Evolutionary conservation across 371 early-diverging fungal species (phyloP), one percentile per base, ranked within the genome.

Genomic region (Chytridiales sp.): DNA sequence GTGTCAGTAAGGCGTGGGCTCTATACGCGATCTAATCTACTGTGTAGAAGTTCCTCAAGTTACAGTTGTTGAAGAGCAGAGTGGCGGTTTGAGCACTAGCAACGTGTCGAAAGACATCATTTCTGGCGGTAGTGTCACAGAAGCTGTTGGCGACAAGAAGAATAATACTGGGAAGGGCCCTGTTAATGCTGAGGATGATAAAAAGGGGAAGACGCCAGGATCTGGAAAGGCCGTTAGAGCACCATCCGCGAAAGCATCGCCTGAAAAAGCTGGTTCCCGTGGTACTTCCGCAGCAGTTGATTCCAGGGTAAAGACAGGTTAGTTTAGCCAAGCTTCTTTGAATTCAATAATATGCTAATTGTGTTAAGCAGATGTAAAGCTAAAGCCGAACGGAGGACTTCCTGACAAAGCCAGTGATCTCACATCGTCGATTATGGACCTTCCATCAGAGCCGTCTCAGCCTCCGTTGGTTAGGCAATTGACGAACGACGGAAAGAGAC

Each of bases 401-500:
- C n/a, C n/a, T n/a, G n/a, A n/a, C n/a, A n/a, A n/a, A n/a, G n/a
- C n/a, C n/a, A n/a, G n/a, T n/a, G n/a, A n/a, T n/a, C n/a, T n/a
- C n/a, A n/a, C n/a, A n/a, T n/a, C n/a, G n/a, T n/a, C 55, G 2
- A 26, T 22, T 0, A 21, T 19, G 6, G 43, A 19, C 17, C 13
- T 35, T 11, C 31, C 56, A 17, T 22, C 47, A 3, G 68, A 57
- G 32, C 24, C 55, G 11, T 21, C 64, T 1, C 41, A 49, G n/a
- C 69, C 69, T 3, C 62, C 59, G 22, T 19, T 70, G 5, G 49
- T 68, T 4, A 51, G 68, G 26, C 36, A 40, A 1, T 27, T 48
- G 19, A 34, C 56, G 17, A 29, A 66, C 0, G 72, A 73, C 48
- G 75, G 69, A 11, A 59, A 63, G 35, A 59, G 62, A 47, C 42